phyloP scores from a whole-genome alignment of 116 monocot genomes.

The Iris pallida region DNA sequence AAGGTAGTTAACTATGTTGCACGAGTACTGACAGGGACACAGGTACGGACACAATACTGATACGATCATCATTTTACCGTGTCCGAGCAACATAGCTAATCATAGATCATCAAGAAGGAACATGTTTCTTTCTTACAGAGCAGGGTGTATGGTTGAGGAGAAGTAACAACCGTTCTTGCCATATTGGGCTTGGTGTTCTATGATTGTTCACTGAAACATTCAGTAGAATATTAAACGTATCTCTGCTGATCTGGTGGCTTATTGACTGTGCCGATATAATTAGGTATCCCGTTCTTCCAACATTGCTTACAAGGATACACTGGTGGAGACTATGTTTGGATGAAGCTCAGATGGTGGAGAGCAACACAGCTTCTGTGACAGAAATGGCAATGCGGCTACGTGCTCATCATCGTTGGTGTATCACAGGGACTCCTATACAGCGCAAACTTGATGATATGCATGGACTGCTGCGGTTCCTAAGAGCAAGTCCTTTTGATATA shows the following conservation, averaged over 20 bases:
- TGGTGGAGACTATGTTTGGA: slow-evolving; percentile 99
- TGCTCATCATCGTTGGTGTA: slow-evolving; percentile 83
- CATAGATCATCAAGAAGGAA: too few species aligned
- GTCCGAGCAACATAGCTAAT: too few species aligned
- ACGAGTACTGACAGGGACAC: too few species aligned
- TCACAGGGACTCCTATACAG: slow-evolving; percentile 96
- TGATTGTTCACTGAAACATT: too few species aligned
- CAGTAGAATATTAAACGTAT: too few species aligned
- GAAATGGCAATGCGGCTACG: slow-evolving; percentile 93
- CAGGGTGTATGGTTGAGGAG: too few species aligned
- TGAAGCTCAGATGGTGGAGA: slow-evolving; percentile 98
- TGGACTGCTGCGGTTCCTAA: slow-evolving; percentile 80
- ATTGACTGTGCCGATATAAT: slow-evolving; percentile 2
- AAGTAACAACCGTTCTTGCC: too few species aligned
- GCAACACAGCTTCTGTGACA: slow-evolving; percentile 77
- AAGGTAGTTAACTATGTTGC: too few species aligned
- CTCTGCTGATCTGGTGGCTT: neutral
- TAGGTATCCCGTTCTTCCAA: slow-evolving; percentile 95
- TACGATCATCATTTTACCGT: too few species aligned
- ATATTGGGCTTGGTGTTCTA: too few species aligned
- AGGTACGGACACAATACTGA: too few species aligned
- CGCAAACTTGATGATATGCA: slow-evolving; percentile 81
- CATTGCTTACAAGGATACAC: slow-evolving; percentile 77
- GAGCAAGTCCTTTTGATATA: slow-evolving; percentile 68
- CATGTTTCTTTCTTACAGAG: too few species aligned